Evolutionary conservation across 805 yeast species (phyloP).

Genomic region (Schizosaccharomyces octosporus): DNA sequence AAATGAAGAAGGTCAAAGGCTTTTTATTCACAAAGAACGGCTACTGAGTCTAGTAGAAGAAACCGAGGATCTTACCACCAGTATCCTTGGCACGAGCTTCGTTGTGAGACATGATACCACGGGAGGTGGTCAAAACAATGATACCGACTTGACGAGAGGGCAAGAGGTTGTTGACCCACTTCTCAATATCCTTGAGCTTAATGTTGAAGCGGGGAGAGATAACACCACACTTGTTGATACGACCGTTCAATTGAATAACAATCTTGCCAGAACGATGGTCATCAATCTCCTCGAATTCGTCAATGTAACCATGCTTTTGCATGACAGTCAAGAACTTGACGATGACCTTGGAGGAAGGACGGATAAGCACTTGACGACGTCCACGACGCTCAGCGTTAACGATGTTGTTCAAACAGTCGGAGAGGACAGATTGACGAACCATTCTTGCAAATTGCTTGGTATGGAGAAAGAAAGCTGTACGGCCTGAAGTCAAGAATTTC

Average conservation of each 20-base stretch:
- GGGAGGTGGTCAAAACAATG: conserved; percentile 94
- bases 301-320: conserved; percentile 98
- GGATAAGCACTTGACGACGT: conserved; percentile 92
- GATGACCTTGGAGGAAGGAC: conserved; percentile 96
- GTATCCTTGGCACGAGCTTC: conserved; percentile 99
- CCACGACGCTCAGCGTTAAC: conserved; percentile 99
- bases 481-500: background rate
- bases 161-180: conserved; percentile 93
- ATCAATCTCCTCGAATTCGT: conserved; percentile 92
- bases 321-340: conserved; percentile 88
- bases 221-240: conserved; percentile 97
- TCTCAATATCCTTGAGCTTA: conserved; percentile 82
- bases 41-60: conserved; percentile 46
- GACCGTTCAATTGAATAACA: conserved; percentile 88
- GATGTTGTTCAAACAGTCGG: conserved; percentile 93
- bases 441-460: conserved; percentile 19
- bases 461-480: background rate
- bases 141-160: conserved; percentile 98
- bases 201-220: conserved; percentile 97
- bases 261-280: conserved; percentile 98
- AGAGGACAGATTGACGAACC: conserved; percentile 96
- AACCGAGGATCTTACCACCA: conserved; percentile 95
- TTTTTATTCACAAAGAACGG: background rate
- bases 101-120: conserved; percentile 99
- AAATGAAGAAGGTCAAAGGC: no score